A percentile compares a stretch with the other conserved stretches of the same genome.
Evolutionary conservation across 164 flowering plant genomes (phyloP).

Genomic region (Magnolia sinica): DNA sequence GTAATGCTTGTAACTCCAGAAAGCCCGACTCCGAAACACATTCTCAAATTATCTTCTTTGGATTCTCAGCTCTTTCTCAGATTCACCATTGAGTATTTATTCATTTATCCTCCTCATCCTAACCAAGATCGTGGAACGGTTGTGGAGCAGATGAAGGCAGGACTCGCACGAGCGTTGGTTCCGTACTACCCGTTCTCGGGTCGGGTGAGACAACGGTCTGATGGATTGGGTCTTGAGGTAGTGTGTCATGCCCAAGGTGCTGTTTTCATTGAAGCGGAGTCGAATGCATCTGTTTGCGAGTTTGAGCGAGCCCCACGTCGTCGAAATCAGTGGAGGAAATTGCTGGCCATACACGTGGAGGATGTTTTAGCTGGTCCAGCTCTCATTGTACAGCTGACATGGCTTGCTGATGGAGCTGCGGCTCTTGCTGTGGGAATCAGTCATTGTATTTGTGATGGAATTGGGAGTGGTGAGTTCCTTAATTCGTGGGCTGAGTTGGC

Average conservation of each 20-base stretch:
- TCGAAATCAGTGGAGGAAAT: slow-evolving; percentile 43
- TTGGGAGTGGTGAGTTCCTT: slow-evolving; percentile 61
- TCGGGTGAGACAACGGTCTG: slow-evolving; percentile 37
- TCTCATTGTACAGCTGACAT: slow-evolving; percentile 62
- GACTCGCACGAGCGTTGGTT: slow-evolving; percentile 44
- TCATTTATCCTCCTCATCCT: slow-evolving; percentile 35
- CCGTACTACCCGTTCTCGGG: slow-evolving; percentile 71
- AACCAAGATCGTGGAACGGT: slow-evolving; percentile 14
- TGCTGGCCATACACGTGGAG: slow-evolving; percentile 41
- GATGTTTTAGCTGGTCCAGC: slow-evolving; percentile 59
- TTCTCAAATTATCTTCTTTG: slow-evolving; percentile 55
- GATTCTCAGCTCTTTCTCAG: slow-evolving; percentile 80
- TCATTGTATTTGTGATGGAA: slow-evolving; percentile 63
- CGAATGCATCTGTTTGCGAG: slow-evolving; percentile 24
- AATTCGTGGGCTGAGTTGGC: slow-evolving; percentile 54
- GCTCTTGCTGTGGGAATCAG: slow-evolving; percentile 47
- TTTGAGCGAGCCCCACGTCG: slow-evolving; percentile 40
- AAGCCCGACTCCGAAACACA: slow-evolving; percentile 49
- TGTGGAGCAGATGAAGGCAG: slow-evolving; percentile 34
- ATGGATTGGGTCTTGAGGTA: slow-evolving; percentile 44
- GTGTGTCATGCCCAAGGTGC: slow-evolving; percentile 60
- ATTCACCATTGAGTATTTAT: slow-evolving; percentile 63
- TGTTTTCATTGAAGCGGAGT: slow-evolving; percentile 47
- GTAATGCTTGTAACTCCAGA: slow-evolving; percentile 43
- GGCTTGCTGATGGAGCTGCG: slow-evolving; percentile 55